Evolutionary conservation across 2,329 filamentous ascomycete genomes (phyloP), one percentile per base, ranked within the genome.

Genomic region (Xylogone sp.): DNA sequence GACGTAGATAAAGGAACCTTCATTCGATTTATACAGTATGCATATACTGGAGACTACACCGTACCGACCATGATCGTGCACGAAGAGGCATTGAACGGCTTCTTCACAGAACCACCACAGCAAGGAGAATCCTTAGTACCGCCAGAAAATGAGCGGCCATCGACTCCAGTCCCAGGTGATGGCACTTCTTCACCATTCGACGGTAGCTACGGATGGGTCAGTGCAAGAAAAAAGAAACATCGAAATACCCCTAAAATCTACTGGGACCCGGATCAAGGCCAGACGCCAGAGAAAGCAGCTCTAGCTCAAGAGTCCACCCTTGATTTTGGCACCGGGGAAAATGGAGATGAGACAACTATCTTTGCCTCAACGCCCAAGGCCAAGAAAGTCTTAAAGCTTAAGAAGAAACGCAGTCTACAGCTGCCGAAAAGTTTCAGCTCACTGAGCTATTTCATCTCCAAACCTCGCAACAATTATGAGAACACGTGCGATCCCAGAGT

Each of bases 11-110:
- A 55, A 51, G 43, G 21, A 53, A 51, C 42, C 21, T 57, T 57
- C 21, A 43, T 54, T 46, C 49, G 42, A 31, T 52, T 56, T 50
- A 34, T 46, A 50, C 46, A 56, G 43, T 56, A 54, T 43, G 54
- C 52, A 24, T 56, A 56, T 54, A 54, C 39, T 44, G 46, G 52
- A 52, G 52, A 56, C 51, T 56, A 56, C 50, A 54, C 34, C n/a
- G 34, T 39, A 9, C 34, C 34, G 13, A 39, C 12, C 5, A 39
- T 39, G 34, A 39, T 39, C 13, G 34, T 39, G 34, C 34, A 39
- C 8, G 34, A 13, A 18, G 34, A 39, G n/a, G 13, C 34, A 5
- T 27, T 10, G 10, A 27, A 27, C 10, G 24, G 24, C 5, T 6
- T 27, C 5, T 27, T 27, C 24, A 27, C 10, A 27, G 24, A 27